Conservation (phyloP, 306 rosid genomes). For the Dalbergia oliveri region DNA sequence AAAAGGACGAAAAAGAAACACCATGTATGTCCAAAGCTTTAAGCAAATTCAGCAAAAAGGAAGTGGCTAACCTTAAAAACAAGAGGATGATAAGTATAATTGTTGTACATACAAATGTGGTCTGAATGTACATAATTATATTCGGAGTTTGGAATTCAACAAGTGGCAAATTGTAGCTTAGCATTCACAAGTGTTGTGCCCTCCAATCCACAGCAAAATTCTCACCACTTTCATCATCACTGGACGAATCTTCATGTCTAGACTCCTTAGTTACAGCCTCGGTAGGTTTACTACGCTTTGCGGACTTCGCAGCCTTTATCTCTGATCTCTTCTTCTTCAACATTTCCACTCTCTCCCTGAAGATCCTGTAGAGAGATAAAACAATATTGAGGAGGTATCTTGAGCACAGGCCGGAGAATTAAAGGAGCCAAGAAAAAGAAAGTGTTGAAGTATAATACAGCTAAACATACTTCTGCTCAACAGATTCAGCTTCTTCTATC, state of each 20-base stretch:
- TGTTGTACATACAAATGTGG: slow-evolving; percentile 31
- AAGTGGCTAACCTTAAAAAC: neutral
- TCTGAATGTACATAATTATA: slow-evolving; percentile 29
- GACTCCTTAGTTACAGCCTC: slow-evolving; percentile 55
- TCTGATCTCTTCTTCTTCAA: slow-evolving; percentile 81
- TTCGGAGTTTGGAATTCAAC: slow-evolving; percentile 34
- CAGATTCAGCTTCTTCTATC: slow-evolving; percentile 91
- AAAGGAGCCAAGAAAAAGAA: slow-evolving; percentile 9
- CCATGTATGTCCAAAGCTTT: slow-evolving; percentile 16
- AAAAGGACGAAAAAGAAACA: slow-evolving; percentile 6
- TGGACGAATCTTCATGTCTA: slow-evolving; percentile 63
- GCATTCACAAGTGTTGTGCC: slow-evolving; percentile 82
- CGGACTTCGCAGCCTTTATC: slow-evolving; percentile 62
- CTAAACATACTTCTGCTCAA: slow-evolving; percentile 74
- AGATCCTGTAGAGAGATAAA: slow-evolving; percentile 54
- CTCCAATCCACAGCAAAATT: slow-evolving; percentile 94
- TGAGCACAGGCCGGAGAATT: slow-evolving; percentile 23
- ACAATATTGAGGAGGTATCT: neutral
- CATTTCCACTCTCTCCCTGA: slow-evolving; percentile 72
- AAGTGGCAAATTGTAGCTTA: slow-evolving; percentile 9
- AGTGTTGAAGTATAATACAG: neutral
- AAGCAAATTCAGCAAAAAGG: slow-evolving; percentile 12
- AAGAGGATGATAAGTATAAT: slow-evolving; percentile 19
- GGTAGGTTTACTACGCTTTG: slow-evolving; percentile 56
- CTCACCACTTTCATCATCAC: slow-evolving; percentile 77